phyloP scores from a whole-genome alignment of 768 basidiomycete genomes.

The Lentinula detonsa region DNA sequence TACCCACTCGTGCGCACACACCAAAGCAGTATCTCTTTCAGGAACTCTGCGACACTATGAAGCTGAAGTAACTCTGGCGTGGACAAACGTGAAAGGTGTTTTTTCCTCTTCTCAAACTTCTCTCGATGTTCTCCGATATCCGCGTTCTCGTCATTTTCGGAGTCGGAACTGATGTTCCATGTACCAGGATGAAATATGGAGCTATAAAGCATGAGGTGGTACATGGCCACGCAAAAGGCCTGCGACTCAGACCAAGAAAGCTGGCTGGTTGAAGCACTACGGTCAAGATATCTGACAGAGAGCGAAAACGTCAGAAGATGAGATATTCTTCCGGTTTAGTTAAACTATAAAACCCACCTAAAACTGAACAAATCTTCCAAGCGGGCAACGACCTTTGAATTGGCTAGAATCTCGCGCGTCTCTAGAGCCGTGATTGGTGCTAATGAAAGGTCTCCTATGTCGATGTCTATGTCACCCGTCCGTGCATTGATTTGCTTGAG shows the following conservation, averaged over 20 bases:
- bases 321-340: background rate
- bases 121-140: background rate
- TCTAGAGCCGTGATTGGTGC: constrained; percentile 16
- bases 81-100: constrained; percentile 1
- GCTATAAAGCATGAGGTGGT: constrained; percentile 9
- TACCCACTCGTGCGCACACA: background rate
- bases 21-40: background rate
- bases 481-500: too few species aligned
- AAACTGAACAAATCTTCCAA: constrained; percentile 35
- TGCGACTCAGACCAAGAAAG: constrained; percentile 25
- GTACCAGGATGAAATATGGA: background rate
- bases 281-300: constrained; percentile 29
- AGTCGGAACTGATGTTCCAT: background rate
- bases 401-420: constrained; percentile 14
- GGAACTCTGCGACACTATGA: constrained; percentile 7
- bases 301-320: background rate
- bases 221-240: constrained; percentile 8
- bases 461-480: background rate
- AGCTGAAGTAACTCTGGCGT: constrained; percentile 9
- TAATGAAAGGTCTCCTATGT: background rate
- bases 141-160: background rate
- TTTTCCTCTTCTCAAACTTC: background rate
- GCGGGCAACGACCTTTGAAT: constrained; percentile 17
- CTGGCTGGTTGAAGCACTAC: constrained; percentile 20
- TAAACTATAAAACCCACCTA: constrained; percentile 16